These are phyloP conservation scores for Umbelopsis vinacea DNA, from an alignment of 192 early-diverging fungal genomes.

Conservation along the genomic window DNA sequence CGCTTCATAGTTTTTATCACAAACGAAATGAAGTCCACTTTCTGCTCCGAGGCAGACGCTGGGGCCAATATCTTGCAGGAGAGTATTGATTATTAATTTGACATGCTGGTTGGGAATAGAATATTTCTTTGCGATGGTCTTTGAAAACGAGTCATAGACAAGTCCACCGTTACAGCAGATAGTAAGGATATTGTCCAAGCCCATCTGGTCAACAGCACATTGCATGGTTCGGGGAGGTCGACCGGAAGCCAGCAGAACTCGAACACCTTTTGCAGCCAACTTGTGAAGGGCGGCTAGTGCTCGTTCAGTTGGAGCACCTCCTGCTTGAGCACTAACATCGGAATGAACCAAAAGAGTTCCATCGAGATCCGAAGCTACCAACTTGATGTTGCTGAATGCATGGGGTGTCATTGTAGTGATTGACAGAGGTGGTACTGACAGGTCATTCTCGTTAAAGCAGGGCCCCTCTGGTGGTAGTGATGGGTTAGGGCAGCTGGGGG, in stretches of 20 bases:
- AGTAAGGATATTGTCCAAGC: constrained; percentile 19
- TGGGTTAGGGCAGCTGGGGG: not conserved
- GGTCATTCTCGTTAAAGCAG: not conserved
- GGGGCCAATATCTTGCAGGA: constrained; percentile 20
- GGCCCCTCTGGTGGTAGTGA: too few relatives aligned
- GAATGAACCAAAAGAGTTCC: constrained; percentile 28
- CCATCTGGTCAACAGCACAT: constrained; percentile 26
- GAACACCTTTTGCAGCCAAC: constrained; percentile 24
- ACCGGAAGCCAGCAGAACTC: constrained; percentile 33
- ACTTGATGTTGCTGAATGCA: constrained; percentile 11
- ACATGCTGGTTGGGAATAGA: constrained; percentile 23
- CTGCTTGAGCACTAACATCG: constrained; percentile 14
- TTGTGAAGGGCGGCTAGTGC: constrained; percentile 23
- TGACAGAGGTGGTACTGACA: not conserved
- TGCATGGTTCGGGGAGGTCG: constrained; percentile 36
- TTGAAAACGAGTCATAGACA: constrained; percentile 24
- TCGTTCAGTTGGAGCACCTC: constrained; percentile 21
- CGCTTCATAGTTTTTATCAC: constrained; percentile 27
- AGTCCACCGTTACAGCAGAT: constrained; percentile 37
- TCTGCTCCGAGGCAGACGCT: constrained; percentile 32
- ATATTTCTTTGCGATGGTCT: constrained; percentile 26
- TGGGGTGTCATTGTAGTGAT: not conserved
- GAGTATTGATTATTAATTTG: constrained; percentile 8
- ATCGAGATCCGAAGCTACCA: constrained; percentile 39
- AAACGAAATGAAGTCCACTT: constrained; percentile 29